phyloP scores from a whole-genome alignment of 2,329 filamentous ascomycete species.

The Hypoxylon sp. region DNA sequence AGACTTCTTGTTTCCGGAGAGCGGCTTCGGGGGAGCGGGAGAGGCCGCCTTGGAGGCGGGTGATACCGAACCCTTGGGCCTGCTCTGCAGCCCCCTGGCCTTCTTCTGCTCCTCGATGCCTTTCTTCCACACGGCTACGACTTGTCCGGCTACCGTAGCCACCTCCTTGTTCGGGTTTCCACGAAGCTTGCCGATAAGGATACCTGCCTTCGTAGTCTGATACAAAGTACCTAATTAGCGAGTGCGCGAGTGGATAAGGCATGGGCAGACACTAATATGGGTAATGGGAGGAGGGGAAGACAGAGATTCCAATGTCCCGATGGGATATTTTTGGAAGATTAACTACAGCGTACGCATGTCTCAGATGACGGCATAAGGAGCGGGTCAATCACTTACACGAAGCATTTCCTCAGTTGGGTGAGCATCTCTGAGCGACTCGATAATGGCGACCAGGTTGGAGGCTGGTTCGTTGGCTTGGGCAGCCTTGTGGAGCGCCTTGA shows the following conservation, averaged over 20 bases:
- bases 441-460: conserved; percentile 77
- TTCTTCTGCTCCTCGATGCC: conserved; percentile 77
- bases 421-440: conserved; percentile 84
- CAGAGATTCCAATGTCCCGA: conserved; percentile 3
- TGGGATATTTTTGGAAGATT: neutral
- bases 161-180: conserved; percentile 87
- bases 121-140: conserved; percentile 90
- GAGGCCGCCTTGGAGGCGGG: conserved; percentile 61
- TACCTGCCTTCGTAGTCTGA: conserved; percentile 88
- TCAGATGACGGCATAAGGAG: conserved; percentile 15
- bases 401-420: conserved; percentile 90
- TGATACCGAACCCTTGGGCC: conserved; percentile 67
- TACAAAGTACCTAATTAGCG: conserved; percentile 31
- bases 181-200: conserved; percentile 85
- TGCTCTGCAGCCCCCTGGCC: conserved; percentile 57
- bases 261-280: neutral
- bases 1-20: conserved; percentile 63
- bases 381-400: conserved; percentile 68
- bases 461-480: conserved; percentile 80
- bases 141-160: conserved; percentile 80
- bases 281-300: conserved; percentile 2
- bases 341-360: conserved; percentile 16
- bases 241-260: conserved; percentile 5
- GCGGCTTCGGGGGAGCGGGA: conserved; percentile 61
- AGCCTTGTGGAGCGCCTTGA: conserved; percentile 86